phyloP scores from a whole-genome alignment of 768 basidiomycete genomes.

The Leucocoprinus birnbaumii region DNA sequence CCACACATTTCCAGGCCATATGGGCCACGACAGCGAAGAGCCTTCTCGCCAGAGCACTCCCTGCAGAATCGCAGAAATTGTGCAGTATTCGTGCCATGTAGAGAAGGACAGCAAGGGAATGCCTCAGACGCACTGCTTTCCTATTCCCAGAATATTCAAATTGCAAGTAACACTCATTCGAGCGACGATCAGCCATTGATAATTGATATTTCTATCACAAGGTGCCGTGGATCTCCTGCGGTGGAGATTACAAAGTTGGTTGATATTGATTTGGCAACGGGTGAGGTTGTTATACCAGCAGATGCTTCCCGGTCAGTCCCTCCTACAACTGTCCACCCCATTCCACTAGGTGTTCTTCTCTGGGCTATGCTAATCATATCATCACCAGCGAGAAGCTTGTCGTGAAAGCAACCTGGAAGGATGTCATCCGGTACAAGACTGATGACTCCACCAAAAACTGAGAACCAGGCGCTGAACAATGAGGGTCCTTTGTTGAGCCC shows the following conservation, averaged over 20 bases:
- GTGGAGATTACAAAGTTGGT: conserved; percentile 68
- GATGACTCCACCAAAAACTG: conserved; percentile 1
- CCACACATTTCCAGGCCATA: neutral
- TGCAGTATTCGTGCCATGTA: conserved; percentile 64
- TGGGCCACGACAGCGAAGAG: neutral
- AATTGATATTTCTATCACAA: conserved; percentile 23
- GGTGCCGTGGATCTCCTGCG: conserved; percentile 64
- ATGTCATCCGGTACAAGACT: conserved; percentile 3
- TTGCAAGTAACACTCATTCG: conserved; percentile 42
- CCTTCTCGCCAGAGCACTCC: conserved; percentile 15
- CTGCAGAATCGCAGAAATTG: conserved; percentile 68
- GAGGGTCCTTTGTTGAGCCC: neutral
- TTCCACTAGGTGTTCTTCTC: neutral
- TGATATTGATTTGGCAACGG: conserved; percentile 41
- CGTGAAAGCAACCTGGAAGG: conserved; percentile 13
- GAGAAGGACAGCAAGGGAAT: conserved; percentile 24
- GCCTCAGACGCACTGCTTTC: conserved; percentile 56
- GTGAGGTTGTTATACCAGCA: conserved; percentile 50
- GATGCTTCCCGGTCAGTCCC: conserved; percentile 10
- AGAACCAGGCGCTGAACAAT: neutral
- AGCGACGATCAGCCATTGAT: conserved; percentile 4
- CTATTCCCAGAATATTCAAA: conserved; percentile 71
- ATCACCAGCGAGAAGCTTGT: conserved; percentile 12
- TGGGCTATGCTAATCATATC: conserved; percentile 13
- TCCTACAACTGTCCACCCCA: neutral